phyloP scores from a whole-genome alignment of 768 basidiomycete genomes.

The Hortiboletus campestris region DNA sequence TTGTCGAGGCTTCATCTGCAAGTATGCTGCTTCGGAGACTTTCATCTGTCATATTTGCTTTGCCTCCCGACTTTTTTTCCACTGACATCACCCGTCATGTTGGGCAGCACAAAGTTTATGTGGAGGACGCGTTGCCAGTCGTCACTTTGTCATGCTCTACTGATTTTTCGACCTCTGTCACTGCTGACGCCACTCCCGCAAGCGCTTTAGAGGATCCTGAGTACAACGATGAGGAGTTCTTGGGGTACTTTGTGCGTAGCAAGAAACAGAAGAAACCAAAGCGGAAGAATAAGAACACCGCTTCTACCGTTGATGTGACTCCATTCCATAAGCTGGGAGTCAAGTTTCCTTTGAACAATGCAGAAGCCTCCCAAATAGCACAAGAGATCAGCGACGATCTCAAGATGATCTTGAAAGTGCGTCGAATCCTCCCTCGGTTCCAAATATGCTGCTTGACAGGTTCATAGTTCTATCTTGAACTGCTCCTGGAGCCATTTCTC shows the following conservation, averaged over 20 bases:
- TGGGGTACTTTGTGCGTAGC: slow-evolving; percentile 8
- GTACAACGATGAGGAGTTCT: slow-evolving; percentile 1
- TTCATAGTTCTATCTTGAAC: slow-evolving; percentile 26
- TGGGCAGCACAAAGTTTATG: slow-evolving; percentile 20
- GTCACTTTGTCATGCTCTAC: slow-evolving; percentile 16
- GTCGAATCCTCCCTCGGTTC: not conserved
- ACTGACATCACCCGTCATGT: slow-evolving; percentile 11
- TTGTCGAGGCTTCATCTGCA: slow-evolving; percentile 20
- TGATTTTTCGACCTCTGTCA: slow-evolving; percentile 3
- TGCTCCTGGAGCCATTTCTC: slow-evolving; percentile 17
- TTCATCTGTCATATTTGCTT: slow-evolving; percentile 24
- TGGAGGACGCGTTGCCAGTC: slow-evolving; percentile 24
- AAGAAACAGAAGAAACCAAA: slow-evolving; percentile 31
- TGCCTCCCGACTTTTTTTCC: slow-evolving; percentile 18
- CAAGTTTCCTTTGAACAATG: slow-evolving; percentile 23
- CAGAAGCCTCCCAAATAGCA: slow-evolving; percentile 17
- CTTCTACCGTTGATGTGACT: slow-evolving; percentile 21
- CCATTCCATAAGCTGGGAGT: slow-evolving; percentile 33
- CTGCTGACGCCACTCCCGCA: not conserved
- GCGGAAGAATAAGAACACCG: slow-evolving; percentile 13
- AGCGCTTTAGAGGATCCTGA: slow-evolving; percentile 1
- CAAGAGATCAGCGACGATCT: slow-evolving; percentile 24
- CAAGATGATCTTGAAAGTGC: slow-evolving; percentile 30
- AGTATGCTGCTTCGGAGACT: slow-evolving; percentile 26
- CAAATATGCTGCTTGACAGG: not conserved